Conservation (phyloP, 164 flowering plant genomes). For the Umbilicus rupestris region DNA sequence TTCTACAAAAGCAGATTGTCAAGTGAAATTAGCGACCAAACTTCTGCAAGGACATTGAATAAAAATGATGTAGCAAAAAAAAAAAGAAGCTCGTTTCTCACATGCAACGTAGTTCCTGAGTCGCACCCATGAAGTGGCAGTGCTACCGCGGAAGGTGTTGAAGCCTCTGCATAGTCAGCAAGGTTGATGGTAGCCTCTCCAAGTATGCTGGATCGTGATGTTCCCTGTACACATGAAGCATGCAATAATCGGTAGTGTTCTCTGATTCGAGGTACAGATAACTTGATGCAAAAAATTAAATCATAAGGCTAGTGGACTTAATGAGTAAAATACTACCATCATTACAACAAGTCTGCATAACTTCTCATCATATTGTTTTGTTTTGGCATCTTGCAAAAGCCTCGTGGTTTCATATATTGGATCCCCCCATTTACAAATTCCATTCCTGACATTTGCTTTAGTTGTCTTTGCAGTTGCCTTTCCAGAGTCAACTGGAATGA, state of each 20-base stretch:
- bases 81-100: slow-evolving; percentile 25
- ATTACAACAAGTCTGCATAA: slow-evolving; percentile 71
- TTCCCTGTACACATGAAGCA: slow-evolving; percentile 43
- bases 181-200: slow-evolving; percentile 89
- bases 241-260: slow-evolving; percentile 2
- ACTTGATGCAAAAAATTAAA: neutral
- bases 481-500: slow-evolving; percentile 80
- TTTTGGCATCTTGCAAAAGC: slow-evolving; percentile 78
- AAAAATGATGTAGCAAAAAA: neutral
- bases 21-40: too few relatives aligned
- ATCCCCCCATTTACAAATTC: slow-evolving; percentile 95
- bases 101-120: slow-evolving; percentile 72
- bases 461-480: slow-evolving; percentile 85
- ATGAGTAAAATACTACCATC: slow-evolving; percentile 44
- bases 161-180: slow-evolving; percentile 87
- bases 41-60: neutral
- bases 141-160: slow-evolving; percentile 50
- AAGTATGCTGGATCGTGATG: slow-evolving; percentile 81
- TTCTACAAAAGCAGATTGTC: too few relatives aligned
- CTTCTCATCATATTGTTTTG: slow-evolving; percentile 79
- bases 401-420: slow-evolving; percentile 97
- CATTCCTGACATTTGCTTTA: slow-evolving; percentile 86
- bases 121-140: slow-evolving; percentile 80
- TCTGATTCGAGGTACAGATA: neutral
- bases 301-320: neutral